phyloP scores from a whole-genome alignment of 345 rosid genomes.

The Syzygium aromaticum region DNA sequence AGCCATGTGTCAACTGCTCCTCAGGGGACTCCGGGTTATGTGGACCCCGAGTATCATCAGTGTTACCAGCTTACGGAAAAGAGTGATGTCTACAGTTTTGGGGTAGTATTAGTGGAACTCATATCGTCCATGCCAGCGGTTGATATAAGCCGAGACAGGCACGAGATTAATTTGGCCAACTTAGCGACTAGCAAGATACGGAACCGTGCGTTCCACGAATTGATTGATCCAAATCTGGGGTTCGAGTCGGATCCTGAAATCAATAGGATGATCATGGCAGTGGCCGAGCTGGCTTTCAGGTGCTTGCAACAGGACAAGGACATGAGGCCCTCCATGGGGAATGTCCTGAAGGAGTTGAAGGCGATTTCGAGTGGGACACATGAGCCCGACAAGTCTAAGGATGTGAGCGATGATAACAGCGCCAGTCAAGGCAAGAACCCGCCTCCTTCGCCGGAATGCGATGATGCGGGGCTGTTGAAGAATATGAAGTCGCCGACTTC shows the following conservation, averaged over 20 bases:
- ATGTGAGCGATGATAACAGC: neutral
- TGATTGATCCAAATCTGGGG: conserved; percentile 47
- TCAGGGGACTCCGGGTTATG: conserved; percentile 65
- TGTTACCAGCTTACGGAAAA: conserved; percentile 55
- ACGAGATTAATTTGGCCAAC: conserved; percentile 50
- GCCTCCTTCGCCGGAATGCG: conserved; percentile 19
- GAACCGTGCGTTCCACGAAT: conserved; percentile 23
- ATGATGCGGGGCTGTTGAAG: conserved; percentile 20
- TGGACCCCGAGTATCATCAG: conserved; percentile 59
- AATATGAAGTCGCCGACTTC: conserved; percentile 26
- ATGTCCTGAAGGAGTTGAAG: conserved; percentile 32
- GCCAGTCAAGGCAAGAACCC: neutral
- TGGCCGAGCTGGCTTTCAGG: conserved; percentile 49
- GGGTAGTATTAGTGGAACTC: conserved; percentile 62
- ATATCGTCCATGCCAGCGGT: conserved; percentile 60
- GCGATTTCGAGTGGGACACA: conserved; percentile 7
- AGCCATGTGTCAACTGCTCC: conserved; percentile 69
- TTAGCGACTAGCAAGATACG: conserved; percentile 50
- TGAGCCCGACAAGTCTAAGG: neutral
- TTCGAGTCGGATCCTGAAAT: conserved; percentile 24
- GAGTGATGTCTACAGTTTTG: conserved; percentile 75
- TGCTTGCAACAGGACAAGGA: conserved; percentile 55
- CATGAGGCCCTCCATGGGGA: conserved; percentile 49
- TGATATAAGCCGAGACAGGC: conserved; percentile 41
- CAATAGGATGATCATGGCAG: conserved; percentile 31